These are phyloP conservation scores for Coemansia sp. DNA, from an alignment of 192 early-diverging fungal genomes.

Conservation along the genomic window DNA sequence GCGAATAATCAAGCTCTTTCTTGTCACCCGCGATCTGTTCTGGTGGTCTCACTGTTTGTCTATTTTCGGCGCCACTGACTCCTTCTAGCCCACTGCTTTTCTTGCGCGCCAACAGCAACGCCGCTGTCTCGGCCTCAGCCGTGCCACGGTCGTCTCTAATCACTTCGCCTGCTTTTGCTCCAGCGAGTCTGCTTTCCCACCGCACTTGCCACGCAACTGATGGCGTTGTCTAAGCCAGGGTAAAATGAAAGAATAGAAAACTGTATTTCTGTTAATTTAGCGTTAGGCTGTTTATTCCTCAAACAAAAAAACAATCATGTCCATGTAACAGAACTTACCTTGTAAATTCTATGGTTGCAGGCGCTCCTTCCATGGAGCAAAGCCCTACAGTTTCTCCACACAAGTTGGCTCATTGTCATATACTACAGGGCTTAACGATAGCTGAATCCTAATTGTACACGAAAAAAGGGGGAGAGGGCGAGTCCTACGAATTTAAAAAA, in stretches of 20 bases:
- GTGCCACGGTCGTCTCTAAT: neutral
- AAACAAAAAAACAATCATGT: neutral
- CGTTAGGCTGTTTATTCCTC: neutral
- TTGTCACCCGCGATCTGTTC: neutral
- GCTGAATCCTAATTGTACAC: neutral
- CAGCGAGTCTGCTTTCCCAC: slow-evolving; percentile 34
- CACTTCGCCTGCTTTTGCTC: neutral
- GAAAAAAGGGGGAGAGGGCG: neutral
- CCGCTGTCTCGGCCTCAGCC: slow-evolving; percentile 7
- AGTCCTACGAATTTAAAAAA: neutral
- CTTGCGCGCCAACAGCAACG: slow-evolving; percentile 26
- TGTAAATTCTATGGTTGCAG: neutral
- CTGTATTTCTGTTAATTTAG: neutral
- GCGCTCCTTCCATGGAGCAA: neutral
- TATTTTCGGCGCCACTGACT: slow-evolving; percentile 1
- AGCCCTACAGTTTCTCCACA: neutral
- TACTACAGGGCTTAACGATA: neutral
- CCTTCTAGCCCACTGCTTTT: neutral
- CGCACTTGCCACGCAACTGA: slow-evolving; percentile 23
- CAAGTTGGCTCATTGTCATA: neutral
- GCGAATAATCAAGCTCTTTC: neutral
- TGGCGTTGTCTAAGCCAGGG: neutral
- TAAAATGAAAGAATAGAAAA: neutral
- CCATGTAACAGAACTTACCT: neutral
- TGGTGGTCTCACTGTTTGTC: slow-evolving; percentile 36